Conservation (phyloP, 768 basidiomycete genomes). For the Mycena rebaudengoi region DNA sequence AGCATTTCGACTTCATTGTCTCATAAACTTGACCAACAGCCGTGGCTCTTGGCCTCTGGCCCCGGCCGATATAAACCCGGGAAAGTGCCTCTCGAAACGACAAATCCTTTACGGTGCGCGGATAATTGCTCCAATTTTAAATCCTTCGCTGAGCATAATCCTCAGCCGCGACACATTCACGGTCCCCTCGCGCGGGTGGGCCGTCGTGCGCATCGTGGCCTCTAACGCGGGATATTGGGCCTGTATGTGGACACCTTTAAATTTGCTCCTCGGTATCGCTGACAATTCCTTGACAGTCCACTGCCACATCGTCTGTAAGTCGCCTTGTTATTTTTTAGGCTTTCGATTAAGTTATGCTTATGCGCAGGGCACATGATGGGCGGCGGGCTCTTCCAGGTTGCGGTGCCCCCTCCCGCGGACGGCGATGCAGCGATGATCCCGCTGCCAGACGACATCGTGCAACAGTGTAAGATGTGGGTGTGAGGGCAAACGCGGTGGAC, state of each 20-base stretch:
- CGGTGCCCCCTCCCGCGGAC: conserved; percentile 4
- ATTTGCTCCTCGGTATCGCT: not conserved
- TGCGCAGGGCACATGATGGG: conserved; percentile 24
- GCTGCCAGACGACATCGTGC: conserved; percentile 12
- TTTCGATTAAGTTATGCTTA: no score
- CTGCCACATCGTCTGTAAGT: conserved; percentile 26
- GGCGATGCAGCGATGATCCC: not conserved
- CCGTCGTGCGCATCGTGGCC: conserved; percentile 21
- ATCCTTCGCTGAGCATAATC: not conserved
- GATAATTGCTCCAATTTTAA: not conserved
- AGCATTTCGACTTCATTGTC: not conserved
- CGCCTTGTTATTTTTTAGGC: no score
- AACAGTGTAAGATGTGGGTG: conserved; percentile 16
- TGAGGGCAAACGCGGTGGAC: no score
- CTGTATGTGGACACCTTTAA: no score
- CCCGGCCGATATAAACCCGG: conserved; percentile 17
- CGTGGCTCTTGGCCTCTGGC: conserved; percentile 22
- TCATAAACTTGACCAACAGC: not conserved
- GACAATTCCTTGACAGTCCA: conserved; percentile 5
- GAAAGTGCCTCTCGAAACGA: not conserved
- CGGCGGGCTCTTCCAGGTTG: conserved; percentile 26
- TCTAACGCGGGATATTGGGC: conserved; percentile 27
- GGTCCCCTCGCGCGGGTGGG: conserved; percentile 19
- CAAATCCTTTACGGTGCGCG: conserved; percentile 11
- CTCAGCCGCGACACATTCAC: conserved; percentile 22